Base-by-base conservation (phyloP, 2,329 filamentous ascomycete species). In the Conoideocrella luteorostrata region DNA sequence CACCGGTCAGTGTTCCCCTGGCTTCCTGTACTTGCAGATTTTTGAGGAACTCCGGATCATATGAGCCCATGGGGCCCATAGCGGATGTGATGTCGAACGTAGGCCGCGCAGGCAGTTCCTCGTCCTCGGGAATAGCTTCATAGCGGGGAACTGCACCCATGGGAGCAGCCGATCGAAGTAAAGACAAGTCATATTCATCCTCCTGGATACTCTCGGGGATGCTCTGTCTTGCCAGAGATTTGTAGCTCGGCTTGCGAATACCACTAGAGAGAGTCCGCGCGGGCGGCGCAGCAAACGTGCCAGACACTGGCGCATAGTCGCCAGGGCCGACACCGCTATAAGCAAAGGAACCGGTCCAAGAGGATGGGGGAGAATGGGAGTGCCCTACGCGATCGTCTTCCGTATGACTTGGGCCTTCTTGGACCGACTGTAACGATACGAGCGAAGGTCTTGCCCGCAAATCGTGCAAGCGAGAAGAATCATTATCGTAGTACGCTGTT, bases 1-100 rank as follows among this genome's bases (percentile, higher is more conserved):
- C 79, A n/a, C 77, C 75, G 0, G 77, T 81, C 21, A 82, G 59
- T 28, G 63, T 67, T 2, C 77, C 78, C 7, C 61, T 67, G 2
- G 75, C 71, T 53, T 82, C 78, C 48, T 77, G 69, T 32, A 68
- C 63, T 51, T 76, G 72, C 12, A 75, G 52, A 3, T 61, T 62
- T 47, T 58, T 66, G 32, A 72, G 48, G 39, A 75, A 75, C 5
- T 57, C 66, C 6, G 66, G 58, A 39, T 74, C 70, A 33, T 73
- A 68, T 2, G 59, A 50, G 3, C 64, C 65, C 48, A 66, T 60
- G 3, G 73, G 74, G 0, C 74, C 71, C 5, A 72, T 57, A 5
- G 65, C 65, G 28, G 66, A 67, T 7, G 67, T 68, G 13, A 77
- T 47, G 47, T 78, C 73, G 45, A 75, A 69, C 4, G 60, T 58